A percentile compares a stretch with the other conserved stretches of the same genome.
These are phyloP conservation scores for Candida ipomoeae DNA, from an alignment of 805 yeast species.

Conservation along the genomic window DNA sequence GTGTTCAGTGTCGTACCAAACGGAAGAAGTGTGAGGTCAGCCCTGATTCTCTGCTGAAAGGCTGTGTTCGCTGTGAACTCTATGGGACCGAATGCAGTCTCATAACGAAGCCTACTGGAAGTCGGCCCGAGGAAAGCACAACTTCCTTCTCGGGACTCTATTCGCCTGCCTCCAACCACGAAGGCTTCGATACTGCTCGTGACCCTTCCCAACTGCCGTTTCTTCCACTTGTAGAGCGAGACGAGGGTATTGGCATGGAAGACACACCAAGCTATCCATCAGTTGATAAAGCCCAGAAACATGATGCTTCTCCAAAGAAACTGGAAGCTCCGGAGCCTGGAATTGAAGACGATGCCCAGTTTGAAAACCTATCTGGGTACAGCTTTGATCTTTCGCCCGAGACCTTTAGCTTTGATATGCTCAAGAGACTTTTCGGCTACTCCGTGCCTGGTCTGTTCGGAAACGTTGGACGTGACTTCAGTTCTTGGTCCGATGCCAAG, in stretches of 20 bases:
- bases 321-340: not conserved
- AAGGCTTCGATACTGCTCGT: not conserved
- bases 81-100: slow-evolving; percentile 17
- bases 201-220: not conserved
- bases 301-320: not conserved
- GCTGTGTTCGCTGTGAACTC: not conserved
- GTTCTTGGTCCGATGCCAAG: not conserved
- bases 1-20: slow-evolving; percentile 35
- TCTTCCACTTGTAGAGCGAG: not conserved
- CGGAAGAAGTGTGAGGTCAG: slow-evolving; percentile 13
- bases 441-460: slow-evolving; percentile 12
- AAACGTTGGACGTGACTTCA: not conserved
- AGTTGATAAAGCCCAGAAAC: not conserved
- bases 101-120: slow-evolving; percentile 4
- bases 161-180: not conserved
- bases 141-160: not conserved
- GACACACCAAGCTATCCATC: not conserved
- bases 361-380: slow-evolving; percentile 6
- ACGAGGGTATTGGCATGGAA: not conserved
- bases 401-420: not conserved
- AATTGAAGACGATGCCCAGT: not conserved
- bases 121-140: not conserved
- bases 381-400: not conserved
- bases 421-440: slow-evolving; percentile 22
- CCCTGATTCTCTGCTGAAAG: not conserved